Evolutionary conservation across 2,329 filamentous ascomycete species (phyloP), one percentile per base, ranked within the genome.

Genomic region (Graphiopsis chlorocephala): DNA sequence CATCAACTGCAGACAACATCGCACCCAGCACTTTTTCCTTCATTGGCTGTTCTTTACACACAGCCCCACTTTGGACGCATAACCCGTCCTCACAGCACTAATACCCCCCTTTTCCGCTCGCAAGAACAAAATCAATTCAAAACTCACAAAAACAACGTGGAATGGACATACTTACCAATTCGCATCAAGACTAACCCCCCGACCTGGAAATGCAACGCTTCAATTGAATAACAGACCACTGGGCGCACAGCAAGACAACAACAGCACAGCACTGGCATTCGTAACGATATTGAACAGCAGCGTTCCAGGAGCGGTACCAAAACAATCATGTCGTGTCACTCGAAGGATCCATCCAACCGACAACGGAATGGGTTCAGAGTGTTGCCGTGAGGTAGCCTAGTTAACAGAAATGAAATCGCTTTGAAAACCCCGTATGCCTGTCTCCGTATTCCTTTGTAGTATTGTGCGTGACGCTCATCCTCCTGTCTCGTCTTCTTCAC

Each of bases 1-100:
- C 60, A 62, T 62, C 60, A 62, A 62, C 60, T 62, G 60, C 60
- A 31, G 60, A 31, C 33, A 42, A 35, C 29, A 52, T 53, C n/a
- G 42, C 31, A 42, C 33, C 14, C 31, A 20, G 33, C 59, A 61
- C 31, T 3, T 28, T 52, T n/a, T 23, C 45, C 31, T 38, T 52
- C 28, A n/a, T 23, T 1, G 15, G 23, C 42, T 47, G 26, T n/a
- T 31, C 14, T 7, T 17, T 12, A 47, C 56, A n/a, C 56, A 31
- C 31, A 47, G 28, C 42, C 25, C 31, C 33, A 59, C 29, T 5
- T 10, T 56, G 52, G 52, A 56, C 31, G 15, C 56, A 47, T 29
- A 11, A n/a, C n/a, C 25, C 8, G 38, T 31, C 38, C 23, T 29
- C 25, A 38, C 59, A 52, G 59, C 59, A 38, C 47, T 47, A 61